These are phyloP conservation scores for Geotrichum phurueaensis DNA, from an alignment of 1,139 yeast species.

Conservation along the genomic window DNA sequence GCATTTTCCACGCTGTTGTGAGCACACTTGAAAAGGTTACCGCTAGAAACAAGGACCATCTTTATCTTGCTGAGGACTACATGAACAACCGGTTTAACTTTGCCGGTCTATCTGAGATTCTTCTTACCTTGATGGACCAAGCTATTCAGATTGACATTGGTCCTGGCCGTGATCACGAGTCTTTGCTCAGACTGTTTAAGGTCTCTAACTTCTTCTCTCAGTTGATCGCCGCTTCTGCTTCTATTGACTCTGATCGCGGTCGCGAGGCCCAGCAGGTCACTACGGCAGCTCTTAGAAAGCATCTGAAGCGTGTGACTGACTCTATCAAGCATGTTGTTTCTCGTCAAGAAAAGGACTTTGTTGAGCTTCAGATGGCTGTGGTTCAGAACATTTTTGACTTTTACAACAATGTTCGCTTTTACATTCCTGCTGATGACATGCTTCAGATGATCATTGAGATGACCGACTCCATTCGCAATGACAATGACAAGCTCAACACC, in stretches of 20 bases:
- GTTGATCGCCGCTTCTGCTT: constrained; percentile 29
- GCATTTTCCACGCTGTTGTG: constrained; percentile 28
- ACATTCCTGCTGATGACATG: constrained; percentile 28
- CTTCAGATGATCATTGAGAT: constrained; percentile 30
- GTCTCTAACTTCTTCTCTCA: constrained; percentile 28
- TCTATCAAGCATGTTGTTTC: constrained; percentile 23
- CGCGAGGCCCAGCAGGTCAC: constrained; percentile 24
- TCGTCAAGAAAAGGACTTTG: constrained; percentile 22
- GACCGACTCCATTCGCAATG: constrained; percentile 27
- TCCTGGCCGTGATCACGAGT: constrained; percentile 23
- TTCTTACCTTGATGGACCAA: constrained; percentile 23
- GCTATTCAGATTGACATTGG: constrained; percentile 22
- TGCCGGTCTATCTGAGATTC: constrained; percentile 27
- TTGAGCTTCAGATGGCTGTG: constrained; percentile 25
- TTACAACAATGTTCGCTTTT: constrained; percentile 23
- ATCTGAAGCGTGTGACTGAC: constrained; percentile 25
- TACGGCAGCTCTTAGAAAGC: constrained; percentile 20
- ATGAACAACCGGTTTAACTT: constrained; percentile 27
- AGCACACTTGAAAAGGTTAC: constrained; percentile 30
- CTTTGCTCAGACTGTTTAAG: constrained; percentile 25
- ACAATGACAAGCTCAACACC: constrained; percentile 44
- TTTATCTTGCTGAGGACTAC: constrained; percentile 29
- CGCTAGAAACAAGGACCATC: constrained; percentile 24
- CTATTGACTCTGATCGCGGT: constrained; percentile 28
- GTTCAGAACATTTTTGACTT: constrained; percentile 24